Conservation (phyloP, 2,329 filamentous ascomycete species). For the Cladosporium sp. region DNA sequence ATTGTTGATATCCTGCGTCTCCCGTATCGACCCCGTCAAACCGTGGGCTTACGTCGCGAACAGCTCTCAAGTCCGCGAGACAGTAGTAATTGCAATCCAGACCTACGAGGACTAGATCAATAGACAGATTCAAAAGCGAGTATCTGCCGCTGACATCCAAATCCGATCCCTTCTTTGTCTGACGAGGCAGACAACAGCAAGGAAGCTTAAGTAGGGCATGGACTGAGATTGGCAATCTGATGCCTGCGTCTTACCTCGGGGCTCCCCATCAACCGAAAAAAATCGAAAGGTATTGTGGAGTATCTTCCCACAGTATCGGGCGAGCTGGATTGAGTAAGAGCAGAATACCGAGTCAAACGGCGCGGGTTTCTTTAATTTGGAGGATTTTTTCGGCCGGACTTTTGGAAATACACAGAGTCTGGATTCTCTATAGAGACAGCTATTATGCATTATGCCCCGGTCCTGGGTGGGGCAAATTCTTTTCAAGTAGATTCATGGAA, state of each 20-base stretch:
- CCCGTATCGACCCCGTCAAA: slow-evolving; percentile 25
- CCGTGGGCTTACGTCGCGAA: slow-evolving; percentile 37
- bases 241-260: slow-evolving; percentile 33
- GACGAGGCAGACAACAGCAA: slow-evolving; percentile 45
- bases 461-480: too few species aligned
- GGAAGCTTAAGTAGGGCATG: slow-evolving; percentile 50
- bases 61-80: slow-evolving; percentile 36
- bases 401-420: slow-evolving; percentile 20
- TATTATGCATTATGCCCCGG: too few species aligned
- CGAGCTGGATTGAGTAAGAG: not conserved
- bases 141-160: slow-evolving; percentile 45
- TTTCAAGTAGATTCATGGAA: too few species aligned
- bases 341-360: not conserved
- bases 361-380: slow-evolving; percentile 20
- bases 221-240: slow-evolving; percentile 46
- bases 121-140: slow-evolving; percentile 47
- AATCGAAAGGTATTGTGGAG: slow-evolving; percentile 11
- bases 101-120: slow-evolving; percentile 38
- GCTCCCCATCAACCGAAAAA: not conserved
- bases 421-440: slow-evolving; percentile 11
- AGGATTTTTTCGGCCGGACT: slow-evolving; percentile 27
- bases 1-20: slow-evolving; percentile 35
- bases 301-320: slow-evolving; percentile 12
- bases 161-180: slow-evolving; percentile 46
- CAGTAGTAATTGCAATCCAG: slow-evolving; percentile 30